Evolutionary conservation across 164 flowering plant species (phyloP), one percentile per base, ranked within the genome.

Genomic region (Annona squamosa): DNA sequence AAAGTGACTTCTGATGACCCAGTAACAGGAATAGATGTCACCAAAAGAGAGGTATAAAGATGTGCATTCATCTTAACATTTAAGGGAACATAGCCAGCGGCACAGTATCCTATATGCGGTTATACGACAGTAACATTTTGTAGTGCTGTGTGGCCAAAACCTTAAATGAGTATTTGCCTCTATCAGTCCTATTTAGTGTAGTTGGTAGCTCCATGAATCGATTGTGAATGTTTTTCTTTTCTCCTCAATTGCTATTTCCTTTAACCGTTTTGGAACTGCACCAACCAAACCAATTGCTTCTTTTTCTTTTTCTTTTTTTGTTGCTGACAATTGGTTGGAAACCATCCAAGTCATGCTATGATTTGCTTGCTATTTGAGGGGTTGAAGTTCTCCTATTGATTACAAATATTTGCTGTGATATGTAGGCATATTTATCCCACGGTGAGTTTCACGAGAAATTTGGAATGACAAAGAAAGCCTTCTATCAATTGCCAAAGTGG

Each of bases 401-500:
- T 12, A 52, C 13, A 9, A 52, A 52, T 9, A 46, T 17, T 19
- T 68, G 13, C 18, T 71, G 18, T 74, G 52, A 37, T 48, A 44
- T 82, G 69, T 69, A 88, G 94, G 85, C 90, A 64, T 90, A 90
- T 75, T 70, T 91, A 47, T 82, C 90, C 1, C 59, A 77, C 0
- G 90, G 80, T 71, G 97, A 90, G 75, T 91, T 91, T 72, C 73
- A 79, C 61, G 88, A 83, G 77, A 86, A 80, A 75, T 87, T 91
- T 77, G 86, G 84, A 46, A 90, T 90, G 91, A 73, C 86, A 1
- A 88, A 81, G 77, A 19, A 48, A 26, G 85, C 82, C 9, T 91
- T 91, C 81, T 84, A 90, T 67, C 42, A 78, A 79, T 86, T 91
- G 67, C 88, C 93, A 4, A 88, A 85, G 74, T 91, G 94, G 97